Percentiles rank a stretch among this genome's conserved stretches.
phyloP scores from a whole-genome alignment of 2,329 filamentous ascomycete species.

The Beauveria australis region DNA sequence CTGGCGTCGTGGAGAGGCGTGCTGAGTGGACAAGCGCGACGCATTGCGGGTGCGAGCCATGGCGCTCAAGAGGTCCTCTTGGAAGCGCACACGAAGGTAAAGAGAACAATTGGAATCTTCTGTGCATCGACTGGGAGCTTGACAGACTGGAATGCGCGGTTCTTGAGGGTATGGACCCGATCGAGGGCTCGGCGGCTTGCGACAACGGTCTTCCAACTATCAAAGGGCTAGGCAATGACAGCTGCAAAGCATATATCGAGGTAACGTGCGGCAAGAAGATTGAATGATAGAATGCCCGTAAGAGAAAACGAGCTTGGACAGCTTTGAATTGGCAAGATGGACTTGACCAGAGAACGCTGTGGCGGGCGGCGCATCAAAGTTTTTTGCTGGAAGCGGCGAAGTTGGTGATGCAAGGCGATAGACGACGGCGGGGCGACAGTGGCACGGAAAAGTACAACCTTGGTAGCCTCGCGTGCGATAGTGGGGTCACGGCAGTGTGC shows the following conservation, averaged over 20 bases:
- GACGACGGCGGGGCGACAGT: neutral
- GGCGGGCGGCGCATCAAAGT: neutral
- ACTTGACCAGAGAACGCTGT: neutral
- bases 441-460: neutral
- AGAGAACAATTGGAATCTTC: neutral
- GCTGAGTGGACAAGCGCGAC: neutral
- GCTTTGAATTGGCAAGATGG: neutral
- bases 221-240: neutral
- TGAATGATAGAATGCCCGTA: neutral
- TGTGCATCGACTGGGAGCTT: neutral
- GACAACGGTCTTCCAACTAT: neutral
- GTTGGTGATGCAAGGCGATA: neutral
- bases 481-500: neutral
- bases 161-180: neutral
- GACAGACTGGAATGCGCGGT: neutral
- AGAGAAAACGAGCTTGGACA: too few species aligned
- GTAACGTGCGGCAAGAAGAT: neutral
- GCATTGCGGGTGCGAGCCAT: slow-evolving; percentile 8
- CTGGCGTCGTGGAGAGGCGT: neutral
- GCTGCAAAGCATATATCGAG: neutral
- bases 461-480: neutral
- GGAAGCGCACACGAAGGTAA: neutral
- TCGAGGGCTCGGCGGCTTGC: neutral
- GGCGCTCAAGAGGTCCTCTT: neutral
- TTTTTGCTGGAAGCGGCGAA: neutral